Percentiles rank a stretch among this genome's conserved stretches.
These are phyloP conservation scores for Parastagonospora nodorum DNA, from an alignment of 2,329 filamentous ascomycete genomes.

Conservation along the genomic window DNA sequence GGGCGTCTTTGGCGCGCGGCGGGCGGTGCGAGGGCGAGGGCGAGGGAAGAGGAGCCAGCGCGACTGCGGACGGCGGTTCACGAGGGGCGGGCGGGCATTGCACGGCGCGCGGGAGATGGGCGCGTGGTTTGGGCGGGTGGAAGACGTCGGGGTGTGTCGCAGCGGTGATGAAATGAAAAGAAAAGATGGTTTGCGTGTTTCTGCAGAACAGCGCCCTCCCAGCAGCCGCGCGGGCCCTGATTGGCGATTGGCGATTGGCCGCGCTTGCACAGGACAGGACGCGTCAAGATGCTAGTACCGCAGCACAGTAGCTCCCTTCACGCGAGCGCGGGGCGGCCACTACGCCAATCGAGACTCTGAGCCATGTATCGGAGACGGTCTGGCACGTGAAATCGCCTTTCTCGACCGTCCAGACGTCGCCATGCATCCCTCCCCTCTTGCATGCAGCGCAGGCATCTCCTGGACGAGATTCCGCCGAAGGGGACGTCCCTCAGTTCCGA, in stretches of 20 bases:
- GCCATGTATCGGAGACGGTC: no score
- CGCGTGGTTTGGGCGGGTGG: slow-evolving; percentile 14
- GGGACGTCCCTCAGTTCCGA: not conserved
- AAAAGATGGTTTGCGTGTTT: slow-evolving; percentile 17
- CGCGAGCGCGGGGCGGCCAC: slow-evolving; percentile 8
- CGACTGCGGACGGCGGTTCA: slow-evolving; percentile 29
- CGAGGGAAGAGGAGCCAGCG: slow-evolving; percentile 44
- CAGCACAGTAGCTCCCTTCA: not conserved
- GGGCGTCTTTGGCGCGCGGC: slow-evolving; percentile 31
- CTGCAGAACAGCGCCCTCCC: slow-evolving; percentile 4
- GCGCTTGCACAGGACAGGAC: slow-evolving; percentile 3
- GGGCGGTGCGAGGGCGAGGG: slow-evolving; percentile 30
- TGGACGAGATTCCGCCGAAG: not conserved
- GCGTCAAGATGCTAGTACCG: slow-evolving; percentile 2
- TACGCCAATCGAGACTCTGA: no score
- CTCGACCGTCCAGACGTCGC: not conserved
- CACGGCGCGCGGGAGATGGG: slow-evolving; percentile 19
- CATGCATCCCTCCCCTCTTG: not conserved
- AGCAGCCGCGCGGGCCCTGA: not conserved
- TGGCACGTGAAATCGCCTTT: no score
- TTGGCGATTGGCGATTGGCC: not conserved
- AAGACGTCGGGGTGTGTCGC: slow-evolving; percentile 23
- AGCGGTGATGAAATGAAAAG: slow-evolving; percentile 21
- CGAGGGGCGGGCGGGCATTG: slow-evolving; percentile 29
- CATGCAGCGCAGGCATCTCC: slow-evolving; percentile 7